Evolutionary conservation across 345 rosid species (phyloP), one percentile per base, ranked within the genome.

Genomic region (Raphanus sativus): DNA sequence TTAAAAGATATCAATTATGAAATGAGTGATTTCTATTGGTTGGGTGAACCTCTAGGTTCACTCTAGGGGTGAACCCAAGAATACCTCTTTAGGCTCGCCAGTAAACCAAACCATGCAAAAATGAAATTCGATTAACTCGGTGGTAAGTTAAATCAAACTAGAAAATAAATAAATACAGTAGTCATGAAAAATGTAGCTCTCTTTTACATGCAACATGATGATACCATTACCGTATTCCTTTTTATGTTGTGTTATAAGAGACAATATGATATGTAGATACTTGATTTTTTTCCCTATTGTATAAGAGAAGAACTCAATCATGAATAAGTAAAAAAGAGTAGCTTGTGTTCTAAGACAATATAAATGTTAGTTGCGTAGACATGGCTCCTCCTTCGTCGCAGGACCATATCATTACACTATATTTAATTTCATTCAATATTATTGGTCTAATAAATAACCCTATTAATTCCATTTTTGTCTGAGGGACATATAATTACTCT

Each of bases 401-500:
- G 77, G 77, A 73, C 74, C 81, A 26, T 78, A 71, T 33, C 59
- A 65, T 72, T 66, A 66, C 73, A 48, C 33, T 28, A 71, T 70
- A 77, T 70, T 70, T 77, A 76, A 62, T 76, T 69, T 11, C 75
- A 63, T 55, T 77, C 75, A 71, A 71, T 77, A 65, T 24, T 58
- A 65, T 42, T 65, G 76, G 76, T 71, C 72, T 65, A 71, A 28
- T 77, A 65, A 55, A 59, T 65, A 70, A 77, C 71, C 36, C 67
- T 48, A 70, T 65, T 64, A 40, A 70, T 56, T 77, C 21, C 58
- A 64, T 55, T 71, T 65, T 68, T 26, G 48, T 75, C 62, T 16
- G 50, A 77, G 55, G 17, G 55, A 48, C 55, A 48, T 65, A 29
- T 70, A 77, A 45, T 77, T 56, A 77, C 66, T 65, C 21, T 63